Conservation (phyloP, 2,329 filamentous ascomycete species). For the Diaporthe amygdali region DNA sequence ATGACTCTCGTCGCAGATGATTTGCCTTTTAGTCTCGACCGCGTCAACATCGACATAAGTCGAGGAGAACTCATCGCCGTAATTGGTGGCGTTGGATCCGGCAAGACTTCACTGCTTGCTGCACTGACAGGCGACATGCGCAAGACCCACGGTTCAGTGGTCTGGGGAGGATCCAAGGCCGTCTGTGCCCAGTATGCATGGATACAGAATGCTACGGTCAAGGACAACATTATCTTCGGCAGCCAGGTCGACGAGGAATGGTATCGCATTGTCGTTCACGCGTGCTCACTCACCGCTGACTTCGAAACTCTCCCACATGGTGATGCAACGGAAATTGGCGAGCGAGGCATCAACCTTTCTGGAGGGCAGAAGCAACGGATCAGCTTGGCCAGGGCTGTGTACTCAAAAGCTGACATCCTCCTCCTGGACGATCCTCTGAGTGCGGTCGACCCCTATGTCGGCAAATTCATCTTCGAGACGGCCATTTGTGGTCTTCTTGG, state of each 20-base stretch:
- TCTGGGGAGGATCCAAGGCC: conserved; percentile 78
- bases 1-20: conserved; percentile 32
- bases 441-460: conserved; percentile 73
- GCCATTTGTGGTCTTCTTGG: conserved; percentile 81
- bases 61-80: conserved; percentile 80
- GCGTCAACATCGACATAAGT: conserved; percentile 70
- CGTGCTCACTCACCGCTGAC: conserved; percentile 58
- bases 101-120: conserved; percentile 88
- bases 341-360: conserved; percentile 93
- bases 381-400: conserved; percentile 85
- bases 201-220: conserved; percentile 92
- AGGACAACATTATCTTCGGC: conserved; percentile 90
- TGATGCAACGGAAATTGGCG: conserved; percentile 91
- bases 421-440: conserved; percentile 74
- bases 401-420: conserved; percentile 72
- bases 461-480: conserved; percentile 84
- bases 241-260: conserved; percentile 75
- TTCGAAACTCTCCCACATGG: conserved; percentile 91
- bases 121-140: conserved; percentile 95
- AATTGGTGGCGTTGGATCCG: conserved; percentile 86
- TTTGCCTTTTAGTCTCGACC: conserved; percentile 76
- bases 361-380: conserved; percentile 94
- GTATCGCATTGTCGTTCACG: conserved; percentile 84
- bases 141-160: conserved; percentile 74
- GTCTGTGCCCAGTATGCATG: conserved; percentile 97